Conservation (phyloP, 345 rosid species). For the Heritiera littoralis region DNA sequence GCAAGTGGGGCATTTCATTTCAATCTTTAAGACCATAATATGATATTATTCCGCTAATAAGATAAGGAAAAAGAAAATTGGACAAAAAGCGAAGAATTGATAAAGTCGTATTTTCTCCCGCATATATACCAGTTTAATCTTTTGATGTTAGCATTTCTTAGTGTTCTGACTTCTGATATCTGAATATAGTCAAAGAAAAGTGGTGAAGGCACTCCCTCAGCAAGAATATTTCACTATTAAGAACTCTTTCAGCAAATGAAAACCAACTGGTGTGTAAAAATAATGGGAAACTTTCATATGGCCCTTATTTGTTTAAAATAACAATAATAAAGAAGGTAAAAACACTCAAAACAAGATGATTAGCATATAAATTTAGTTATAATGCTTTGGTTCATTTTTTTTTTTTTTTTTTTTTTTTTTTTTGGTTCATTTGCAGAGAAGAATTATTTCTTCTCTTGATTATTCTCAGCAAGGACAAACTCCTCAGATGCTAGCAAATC, state of each 20-base stretch:
- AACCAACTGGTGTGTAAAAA: background rate
- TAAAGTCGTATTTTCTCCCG: background rate
- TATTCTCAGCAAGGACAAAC: background rate
- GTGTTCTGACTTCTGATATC: background rate
- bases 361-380: background rate
- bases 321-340: background rate
- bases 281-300: slow-evolving; percentile 5
- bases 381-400: background rate
- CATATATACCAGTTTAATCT: background rate
- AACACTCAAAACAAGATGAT: background rate
- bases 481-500: slow-evolving; percentile 7
- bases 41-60: background rate
- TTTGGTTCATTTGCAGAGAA: background rate
- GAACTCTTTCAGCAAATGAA: background rate
- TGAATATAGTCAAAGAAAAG: background rate
- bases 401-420: no score
- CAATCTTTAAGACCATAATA: background rate
- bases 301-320: slow-evolving; percentile 4
- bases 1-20: slow-evolving; percentile 6
- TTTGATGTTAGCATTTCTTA: background rate
- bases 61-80: background rate
- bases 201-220: background rate
- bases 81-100: background rate
- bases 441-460: background rate
- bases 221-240: background rate